Conservation (phyloP, 768 basidiomycete genomes). For the Pleurotus giganteus region DNA sequence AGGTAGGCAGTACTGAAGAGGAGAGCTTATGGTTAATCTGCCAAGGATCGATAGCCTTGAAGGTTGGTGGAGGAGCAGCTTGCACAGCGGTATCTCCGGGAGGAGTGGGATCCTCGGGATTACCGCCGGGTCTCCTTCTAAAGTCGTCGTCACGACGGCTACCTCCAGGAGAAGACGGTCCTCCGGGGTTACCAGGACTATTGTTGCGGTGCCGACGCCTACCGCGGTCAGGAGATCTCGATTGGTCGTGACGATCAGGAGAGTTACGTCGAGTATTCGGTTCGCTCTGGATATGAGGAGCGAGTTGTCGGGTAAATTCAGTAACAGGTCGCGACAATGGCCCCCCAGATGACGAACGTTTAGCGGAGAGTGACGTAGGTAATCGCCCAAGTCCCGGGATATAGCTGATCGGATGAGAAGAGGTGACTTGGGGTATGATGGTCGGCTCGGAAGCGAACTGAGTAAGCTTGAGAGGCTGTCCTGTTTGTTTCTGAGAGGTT, state of each 20-base stretch:
- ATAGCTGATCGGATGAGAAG: not conserved
- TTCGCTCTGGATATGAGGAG: not conserved
- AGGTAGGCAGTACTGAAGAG: not conserved
- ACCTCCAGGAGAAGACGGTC: not conserved
- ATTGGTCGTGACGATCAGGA: not conserved
- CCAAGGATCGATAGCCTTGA: not conserved
- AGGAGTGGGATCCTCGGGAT: not conserved
- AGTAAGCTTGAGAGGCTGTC: not conserved
- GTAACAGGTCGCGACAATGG: not conserved
- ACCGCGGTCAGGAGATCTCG: not conserved
- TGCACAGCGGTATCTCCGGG: not conserved
- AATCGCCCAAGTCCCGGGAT: not conserved
- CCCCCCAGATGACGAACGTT: not conserved
- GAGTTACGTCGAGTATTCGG: not conserved
- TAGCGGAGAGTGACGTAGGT: not conserved
- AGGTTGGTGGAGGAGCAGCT: not conserved
- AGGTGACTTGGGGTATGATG: not conserved
- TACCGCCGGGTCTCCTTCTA: not conserved
- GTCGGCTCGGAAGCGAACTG: not conserved
- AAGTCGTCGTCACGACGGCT: not conserved
- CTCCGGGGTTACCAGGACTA: not conserved
- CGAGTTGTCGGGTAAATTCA: not conserved
- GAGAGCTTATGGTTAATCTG: conserved; percentile 6
- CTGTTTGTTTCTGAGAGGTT: not conserved
- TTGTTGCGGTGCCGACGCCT: not conserved